Conservation (phyloP, 345 rosid genomes). For the Lepidium didymum region DNA sequence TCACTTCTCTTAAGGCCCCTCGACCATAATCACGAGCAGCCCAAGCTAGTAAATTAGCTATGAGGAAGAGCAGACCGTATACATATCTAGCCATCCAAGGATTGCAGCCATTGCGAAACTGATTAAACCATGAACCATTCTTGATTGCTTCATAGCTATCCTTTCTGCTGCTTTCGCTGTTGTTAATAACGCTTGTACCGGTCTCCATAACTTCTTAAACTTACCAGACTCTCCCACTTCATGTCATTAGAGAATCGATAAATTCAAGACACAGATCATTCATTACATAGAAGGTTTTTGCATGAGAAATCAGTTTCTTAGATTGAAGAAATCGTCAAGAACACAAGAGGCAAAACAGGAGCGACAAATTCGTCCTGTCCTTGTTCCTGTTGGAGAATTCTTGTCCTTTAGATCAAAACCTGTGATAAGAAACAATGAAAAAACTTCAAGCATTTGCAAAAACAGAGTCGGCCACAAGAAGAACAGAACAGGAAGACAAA, state of each 20-base stretch:
- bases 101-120: slow-evolving; percentile 69
- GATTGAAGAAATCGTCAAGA: neutral
- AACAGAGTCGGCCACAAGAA: slow-evolving; percentile 7
- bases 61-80: slow-evolving; percentile 69
- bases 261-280: neutral
- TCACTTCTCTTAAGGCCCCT: slow-evolving; percentile 51
- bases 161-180: slow-evolving; percentile 5
- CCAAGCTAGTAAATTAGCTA: slow-evolving; percentile 84
- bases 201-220: slow-evolving; percentile 48
- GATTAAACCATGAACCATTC: slow-evolving; percentile 66
- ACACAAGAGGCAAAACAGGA: neutral
- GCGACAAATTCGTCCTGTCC: neutral
- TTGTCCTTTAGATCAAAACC: slow-evolving; percentile 16
- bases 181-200: slow-evolving; percentile 28
- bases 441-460: neutral
- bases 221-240: slow-evolving; percentile 34
- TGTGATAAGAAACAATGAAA: slow-evolving; percentile 5
- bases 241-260: slow-evolving; percentile 30
- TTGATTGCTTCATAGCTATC: slow-evolving; percentile 36
- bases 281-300: neutral
- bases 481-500: slow-evolving; percentile 11
- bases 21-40: slow-evolving; percentile 77
- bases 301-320: neutral
- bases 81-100: slow-evolving; percentile 97
- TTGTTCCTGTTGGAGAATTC: neutral